These are phyloP conservation scores for Cercospora nicotianae DNA, from an alignment of 2,329 filamentous ascomycete species.

Conservation along the genomic window DNA sequence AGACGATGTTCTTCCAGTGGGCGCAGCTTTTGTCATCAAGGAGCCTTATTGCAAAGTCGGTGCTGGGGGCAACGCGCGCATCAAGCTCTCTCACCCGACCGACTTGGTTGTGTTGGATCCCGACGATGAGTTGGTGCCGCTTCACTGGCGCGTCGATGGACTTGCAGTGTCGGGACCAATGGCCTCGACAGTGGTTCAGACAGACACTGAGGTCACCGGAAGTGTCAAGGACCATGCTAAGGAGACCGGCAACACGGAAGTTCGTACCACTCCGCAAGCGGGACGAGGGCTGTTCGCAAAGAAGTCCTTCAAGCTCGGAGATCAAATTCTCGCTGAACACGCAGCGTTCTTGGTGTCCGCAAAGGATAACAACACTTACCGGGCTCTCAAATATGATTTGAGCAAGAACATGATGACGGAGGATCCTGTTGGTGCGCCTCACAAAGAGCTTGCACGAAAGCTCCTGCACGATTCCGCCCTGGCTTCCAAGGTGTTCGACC, in stretches of 20 bases:
- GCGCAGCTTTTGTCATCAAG: conserved; percentile 7
- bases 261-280: not conserved
- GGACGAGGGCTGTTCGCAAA: conserved; percentile 18
- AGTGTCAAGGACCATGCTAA: not conserved
- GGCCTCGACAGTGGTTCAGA: not conserved
- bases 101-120: not conserved
- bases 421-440: conserved; percentile 14
- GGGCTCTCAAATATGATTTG: conserved; percentile 14
- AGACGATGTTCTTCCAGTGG: conserved; percentile 1
- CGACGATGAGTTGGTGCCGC: not conserved
- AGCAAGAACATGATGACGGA: conserved; percentile 20
- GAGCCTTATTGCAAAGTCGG: conserved; percentile 10
- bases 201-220: not conserved
- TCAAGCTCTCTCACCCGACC: conserved; percentile 9
- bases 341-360: conserved; percentile 11
- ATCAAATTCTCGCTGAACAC: conserved; percentile 14
- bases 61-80: not conserved
- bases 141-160: not conserved
- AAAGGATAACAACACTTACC: conserved; percentile 9
- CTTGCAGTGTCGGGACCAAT: not conserved
- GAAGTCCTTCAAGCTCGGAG: conserved; percentile 8
- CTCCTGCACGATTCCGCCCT: conserved; percentile 4
- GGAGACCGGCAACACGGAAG: not conserved
- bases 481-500: conserved; percentile 9
- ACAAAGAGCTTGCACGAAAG: conserved; percentile 15